Base-by-base conservation (phyloP, 2,329 filamentous ascomycete genomes). In the Bimuria novae-zelandiae region DNA sequence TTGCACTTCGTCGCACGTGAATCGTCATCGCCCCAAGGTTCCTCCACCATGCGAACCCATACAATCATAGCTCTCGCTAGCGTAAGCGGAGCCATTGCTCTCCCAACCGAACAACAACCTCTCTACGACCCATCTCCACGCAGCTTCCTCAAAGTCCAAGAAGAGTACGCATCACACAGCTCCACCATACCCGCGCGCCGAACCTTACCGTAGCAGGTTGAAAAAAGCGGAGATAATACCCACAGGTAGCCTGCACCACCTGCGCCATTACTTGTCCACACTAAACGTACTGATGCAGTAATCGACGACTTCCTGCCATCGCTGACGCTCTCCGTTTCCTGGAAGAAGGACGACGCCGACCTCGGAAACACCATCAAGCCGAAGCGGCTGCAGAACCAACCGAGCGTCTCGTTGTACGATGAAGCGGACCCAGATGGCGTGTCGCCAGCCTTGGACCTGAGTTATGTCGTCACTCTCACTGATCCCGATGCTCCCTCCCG, bases 281-380 rank as follows among this genome's bases (percentile, higher is more conserved):
- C 59, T 62, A 32, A n/a, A 63, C 40, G 32, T 14, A 11, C 12
- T 12, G 10, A 22, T 30, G 19, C 63, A 83, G 83, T 87, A 17
- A 77, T 87, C 52, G 79, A 86, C 57, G 79, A 83, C 55, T 87
- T 88, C 68, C 67, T 76, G 3, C 84, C 85, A 5, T 75, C 75
- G 6, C 73, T 85, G 48, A 76, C 77, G 33, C 63, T 87, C 35
- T 72, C 76, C 39, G 72, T 82, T 7, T 75, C 70, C 35, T 82
- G 81, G 71, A 76, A 78, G 51, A 60, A 68, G 71, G 37, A 70
- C 63, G 59, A 73, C 0, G 68, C 65, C 30, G 45, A 59, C 29
- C 71, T 86, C 1, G 84, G 84, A 27, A 86, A 86, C 67, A 82
- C 76, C 16, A 65, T 83, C 58, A 69, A 77, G 8, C 76, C 79